Percentiles rank a stretch among this genome's conserved stretches.
These are phyloP conservation scores for Cladorrhinum sp. DNA, from an alignment of 2,329 filamentous ascomycete species.

Conservation along the genomic window DNA sequence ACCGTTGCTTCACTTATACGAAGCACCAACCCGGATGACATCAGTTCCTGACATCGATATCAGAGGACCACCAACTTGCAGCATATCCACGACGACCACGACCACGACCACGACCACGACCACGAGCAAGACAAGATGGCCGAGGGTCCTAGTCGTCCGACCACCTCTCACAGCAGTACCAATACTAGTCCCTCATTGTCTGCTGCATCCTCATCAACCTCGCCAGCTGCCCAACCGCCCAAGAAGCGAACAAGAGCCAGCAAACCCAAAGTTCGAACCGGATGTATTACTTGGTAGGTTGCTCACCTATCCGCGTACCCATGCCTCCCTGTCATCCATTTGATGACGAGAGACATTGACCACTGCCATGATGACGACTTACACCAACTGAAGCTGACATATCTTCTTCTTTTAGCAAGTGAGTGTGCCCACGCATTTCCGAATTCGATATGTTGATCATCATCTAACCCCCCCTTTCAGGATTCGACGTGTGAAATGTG, in stretches of 20 bases:
- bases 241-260: slow-evolving; percentile 35
- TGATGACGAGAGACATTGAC: background rate
- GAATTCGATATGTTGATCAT: background rate
- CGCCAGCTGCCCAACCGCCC: slow-evolving; percentile 9
- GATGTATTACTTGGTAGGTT: slow-evolving; percentile 40
- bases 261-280: slow-evolving; percentile 39
- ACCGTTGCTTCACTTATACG: background rate
- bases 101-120: background rate
- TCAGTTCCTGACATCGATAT: background rate
- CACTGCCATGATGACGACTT: background rate
- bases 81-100: background rate
- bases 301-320: background rate
- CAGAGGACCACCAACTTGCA: background rate
- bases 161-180: slow-evolving; percentile 10
- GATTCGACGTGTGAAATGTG: slow-evolving; percentile 34
- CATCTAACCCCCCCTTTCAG: slow-evolving; percentile 18
- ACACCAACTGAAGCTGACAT: slow-evolving; percentile 12
- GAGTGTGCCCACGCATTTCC: slow-evolving; percentile 15
- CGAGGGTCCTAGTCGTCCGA: slow-evolving; percentile 12
- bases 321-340: too few species aligned
- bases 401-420: slow-evolving; percentile 27
- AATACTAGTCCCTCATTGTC: slow-evolving; percentile 20
- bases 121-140: slow-evolving; percentile 13
- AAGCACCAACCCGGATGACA: background rate
- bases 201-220: slow-evolving; percentile 9